phyloP scores from a whole-genome alignment of 176 grass and related monocot genomes.

The Rhynchospora tenuis region DNA sequence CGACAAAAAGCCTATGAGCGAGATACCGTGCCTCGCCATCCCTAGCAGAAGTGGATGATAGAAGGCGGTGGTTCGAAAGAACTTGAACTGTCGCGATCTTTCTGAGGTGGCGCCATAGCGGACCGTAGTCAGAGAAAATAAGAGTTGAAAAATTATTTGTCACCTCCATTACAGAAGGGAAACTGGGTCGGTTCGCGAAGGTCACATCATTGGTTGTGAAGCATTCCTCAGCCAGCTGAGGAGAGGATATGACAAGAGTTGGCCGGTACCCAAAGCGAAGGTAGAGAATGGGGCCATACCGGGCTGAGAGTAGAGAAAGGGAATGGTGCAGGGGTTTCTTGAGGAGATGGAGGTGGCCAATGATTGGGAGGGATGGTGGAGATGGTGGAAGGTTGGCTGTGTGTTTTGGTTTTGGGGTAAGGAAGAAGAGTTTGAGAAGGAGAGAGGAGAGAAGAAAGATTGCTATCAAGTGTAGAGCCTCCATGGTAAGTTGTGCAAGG shows the following conservation, averaged over 20 bases:
- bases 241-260: conserved; percentile 39
- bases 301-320: conserved; percentile 11
- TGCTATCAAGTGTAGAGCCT: neutral
- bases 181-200: conserved; percentile 33
- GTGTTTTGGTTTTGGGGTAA: neutral
- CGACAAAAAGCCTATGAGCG: conserved; percentile 9
- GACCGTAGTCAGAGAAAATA: conserved; percentile 23
- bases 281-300: conserved; percentile 34
- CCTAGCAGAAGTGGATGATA: conserved; percentile 28
- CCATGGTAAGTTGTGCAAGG: no score
- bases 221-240: conserved; percentile 51
- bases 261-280: conserved; percentile 46
- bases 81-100: conserved; percentile 37
- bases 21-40: conserved; percentile 30
- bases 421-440: neutral
- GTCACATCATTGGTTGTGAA: conserved; percentile 45
- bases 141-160: conserved; percentile 36
- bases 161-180: conserved; percentile 29
- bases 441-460: neutral
- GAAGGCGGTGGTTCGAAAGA: conserved; percentile 35
- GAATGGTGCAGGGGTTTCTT: conserved; percentile 42
- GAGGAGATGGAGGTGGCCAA: conserved; percentile 62
- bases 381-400: conserved; percentile 10
- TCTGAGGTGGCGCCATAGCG: conserved; percentile 49
- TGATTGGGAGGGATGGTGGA: conserved; percentile 34